Percentiles rank a stretch among this genome's conserved stretches.
These are phyloP conservation scores for Nosema muscidifuracis DNA, from an alignment of 371 early-diverging fungal species.

Conservation along the genomic window DNA sequence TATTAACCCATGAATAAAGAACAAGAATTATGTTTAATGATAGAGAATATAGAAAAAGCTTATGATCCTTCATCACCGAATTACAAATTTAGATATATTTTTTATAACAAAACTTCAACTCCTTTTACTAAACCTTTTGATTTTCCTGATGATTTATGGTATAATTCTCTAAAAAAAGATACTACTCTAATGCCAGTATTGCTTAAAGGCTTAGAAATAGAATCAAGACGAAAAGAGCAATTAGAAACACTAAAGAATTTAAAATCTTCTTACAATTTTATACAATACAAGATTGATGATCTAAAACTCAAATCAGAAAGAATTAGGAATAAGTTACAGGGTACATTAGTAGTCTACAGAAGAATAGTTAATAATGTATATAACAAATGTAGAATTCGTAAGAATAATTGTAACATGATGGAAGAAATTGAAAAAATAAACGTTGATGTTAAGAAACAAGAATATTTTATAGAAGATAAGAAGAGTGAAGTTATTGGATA, in stretches of 20 bases:
- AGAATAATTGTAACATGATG: conserved; percentile 15
- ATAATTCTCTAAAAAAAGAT: conserved; percentile 24
- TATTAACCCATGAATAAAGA: conserved; percentile 28
- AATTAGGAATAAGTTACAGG: conserved; percentile 23
- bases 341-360: conserved; percentile 20
- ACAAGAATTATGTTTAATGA: conserved; percentile 41
- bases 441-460: not conserved
- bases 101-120: conserved; percentile 58
- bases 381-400: conserved; percentile 17
- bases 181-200: conserved; percentile 47
- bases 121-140: conserved; percentile 30
- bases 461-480: conserved; percentile 12
- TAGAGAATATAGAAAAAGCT: conserved; percentile 51
- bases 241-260: conserved; percentile 37
- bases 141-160: conserved; percentile 52
- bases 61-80: conserved; percentile 51
- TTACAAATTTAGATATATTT: conserved; percentile 62
- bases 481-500: conserved; percentile 19
- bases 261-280: conserved; percentile 18
- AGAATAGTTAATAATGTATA: conserved; percentile 30
- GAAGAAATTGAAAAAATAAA: conserved; percentile 26
- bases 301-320: conserved; percentile 20
- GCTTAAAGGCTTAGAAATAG: conserved; percentile 43
- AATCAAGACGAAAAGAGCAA: conserved; percentile 37
- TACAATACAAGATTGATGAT: conserved; percentile 33